Base-by-base conservation (phyloP, 257 asterid genomes). In the Lavandula angustifolia region DNA sequence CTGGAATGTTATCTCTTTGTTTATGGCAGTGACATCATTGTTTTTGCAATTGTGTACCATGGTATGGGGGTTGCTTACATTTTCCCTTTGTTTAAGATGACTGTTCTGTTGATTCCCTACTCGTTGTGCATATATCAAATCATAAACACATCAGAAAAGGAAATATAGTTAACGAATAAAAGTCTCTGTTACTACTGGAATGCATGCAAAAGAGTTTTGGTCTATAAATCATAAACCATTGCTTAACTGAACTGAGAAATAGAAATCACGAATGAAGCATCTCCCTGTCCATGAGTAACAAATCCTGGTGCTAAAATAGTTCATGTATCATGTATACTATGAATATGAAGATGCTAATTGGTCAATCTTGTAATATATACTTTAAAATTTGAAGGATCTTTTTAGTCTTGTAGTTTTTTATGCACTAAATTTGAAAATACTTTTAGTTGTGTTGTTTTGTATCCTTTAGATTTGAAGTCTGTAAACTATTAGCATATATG, bases 1-100 rank as follows among this genome's bases (percentile, higher is more conserved):
- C 31, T 65, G 49, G 52, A 53, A 9, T 47, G 52, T 77, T 47
- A 31, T 49, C 65, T 14, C 53, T 66, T 64, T 70, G 62, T 73
- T 42, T 54, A 81, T 78, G 86, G 62, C 57, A 40, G 76, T 64
- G 72, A 70, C 66, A 43, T 40, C 63, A 12, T 55, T 62, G 32
- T 49, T 16, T 63, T 52, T 67, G 48, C 76, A 81, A 61, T 54
- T 63, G n/a, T 67, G 54, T 44, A 66, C 47, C 71, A 78, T 78
- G 83, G 87, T 76, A 75, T 7, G 67, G 49, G 38, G 55, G 52
- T 38, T 58, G 47, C 67, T 47, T 57, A 53, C 41, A 29, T 56
- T 62, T 42, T 51, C 16, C 54, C 57, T 54, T 29, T 49, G 52
- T 66, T 17, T 33, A 37, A 37, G 59, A 48, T 67, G 42, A 11